Evolutionary conservation across 192 early-diverging fungal genomes (phyloP), one percentile per base, ranked within the genome.

Genomic region (Coemansia sp.): DNA sequence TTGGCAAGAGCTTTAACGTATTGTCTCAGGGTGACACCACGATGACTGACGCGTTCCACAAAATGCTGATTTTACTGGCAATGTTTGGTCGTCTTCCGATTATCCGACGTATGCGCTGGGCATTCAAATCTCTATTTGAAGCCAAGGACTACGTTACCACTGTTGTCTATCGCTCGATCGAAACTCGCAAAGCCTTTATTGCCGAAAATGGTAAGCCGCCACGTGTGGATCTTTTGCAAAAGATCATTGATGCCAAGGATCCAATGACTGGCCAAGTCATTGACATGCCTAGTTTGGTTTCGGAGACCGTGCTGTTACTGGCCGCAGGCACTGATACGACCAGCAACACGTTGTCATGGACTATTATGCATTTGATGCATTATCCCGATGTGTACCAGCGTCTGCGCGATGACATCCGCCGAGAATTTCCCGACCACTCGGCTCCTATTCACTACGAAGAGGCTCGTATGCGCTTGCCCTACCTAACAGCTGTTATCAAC

Each of bases 251-350:
- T 4, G 76, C 84, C 0, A 40, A 32, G 0, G 84, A 85, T 28
- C 69, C 84, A 1, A 17, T 21, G 9, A 79, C 84, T 4, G 77
- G 74, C 17, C 33, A 67, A 52, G 50, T 32, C 6, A 37, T 85
- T 6, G 47, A 68, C 19, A 59, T 38, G 6, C 40, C 35, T 3
- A 13, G 53, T 7, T 35, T 83, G 61, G 59, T 60, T 0, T 32
- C 70, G 1, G 81, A 86, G 33, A 62, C 76, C 0, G 14, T 57
- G 2, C 58, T 83, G n/a, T 53, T 80, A 21, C 65, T 86, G 32
- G 46, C 71, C 0, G 80, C 80, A 0, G 85, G 85, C 17, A 79
- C 80, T 30, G 85, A 86, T 35, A 86, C 85, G 0, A 75, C 80
- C 28, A 80, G 77, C 75, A 80, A 74, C 52, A 79, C 80, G 39